These are phyloP conservation scores for Elsinoe ampelina DNA, from an alignment of 2,329 filamentous ascomycete genomes.

Conservation along the genomic window DNA sequence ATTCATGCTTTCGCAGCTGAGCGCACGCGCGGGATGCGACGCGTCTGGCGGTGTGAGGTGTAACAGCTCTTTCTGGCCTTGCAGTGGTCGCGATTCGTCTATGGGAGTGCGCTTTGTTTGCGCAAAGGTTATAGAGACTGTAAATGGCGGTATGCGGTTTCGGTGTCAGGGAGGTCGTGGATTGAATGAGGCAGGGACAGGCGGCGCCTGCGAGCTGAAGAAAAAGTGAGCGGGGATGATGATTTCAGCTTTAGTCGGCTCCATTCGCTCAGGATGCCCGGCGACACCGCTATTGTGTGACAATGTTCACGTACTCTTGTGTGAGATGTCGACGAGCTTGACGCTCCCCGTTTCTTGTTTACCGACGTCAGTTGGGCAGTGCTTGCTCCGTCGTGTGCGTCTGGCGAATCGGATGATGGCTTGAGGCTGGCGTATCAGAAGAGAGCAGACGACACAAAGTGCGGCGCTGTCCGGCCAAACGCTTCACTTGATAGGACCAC, in stretches of 20 bases:
- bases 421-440: conserved; percentile 9
- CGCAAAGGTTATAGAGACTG: neutral
- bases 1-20: conserved; percentile 20
- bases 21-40: neutral
- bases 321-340: conserved; percentile 5
- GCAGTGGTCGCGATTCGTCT: neutral
- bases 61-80: neutral
- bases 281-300: conserved; percentile 7
- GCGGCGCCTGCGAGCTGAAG: conserved; percentile 11
- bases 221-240: conserved; percentile 11
- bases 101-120: neutral
- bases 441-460: neutral
- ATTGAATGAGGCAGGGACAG: neutral
- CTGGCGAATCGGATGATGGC: conserved; percentile 9
- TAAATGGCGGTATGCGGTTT: neutral
- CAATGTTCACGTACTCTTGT: conserved; percentile 4
- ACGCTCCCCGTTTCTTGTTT: conserved; percentile 8
- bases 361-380: conserved; percentile 12
- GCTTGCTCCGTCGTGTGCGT: neutral
- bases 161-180: neutral
- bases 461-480: neutral
- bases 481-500: neutral
- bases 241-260: neutral
- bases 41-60: neutral
- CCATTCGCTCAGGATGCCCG: neutral